Evolutionary conservation across 2,329 filamentous ascomycete genomes (phyloP), one percentile per base, ranked within the genome.

Genomic region (Fusarium siculi): DNA sequence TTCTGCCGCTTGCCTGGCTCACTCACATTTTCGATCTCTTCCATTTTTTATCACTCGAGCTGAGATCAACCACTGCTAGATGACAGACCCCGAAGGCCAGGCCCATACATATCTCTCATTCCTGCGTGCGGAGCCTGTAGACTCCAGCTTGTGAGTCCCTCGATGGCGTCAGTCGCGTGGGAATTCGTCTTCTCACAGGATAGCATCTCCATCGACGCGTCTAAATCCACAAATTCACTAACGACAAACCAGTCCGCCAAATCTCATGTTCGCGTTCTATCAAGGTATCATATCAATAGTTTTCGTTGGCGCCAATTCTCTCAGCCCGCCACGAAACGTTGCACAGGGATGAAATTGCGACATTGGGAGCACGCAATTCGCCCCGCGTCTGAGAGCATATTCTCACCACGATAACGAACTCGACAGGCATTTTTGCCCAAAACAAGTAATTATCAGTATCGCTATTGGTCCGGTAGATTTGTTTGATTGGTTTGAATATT

Each of bases 1-100:
- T 36, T 25, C 30, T 15, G 12, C n/a, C n/a, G 9, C 3, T 52
- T 15, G 9, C 9, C 4, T 0, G 15, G 15, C n/a, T 49, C 19
- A 15, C 44, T 36, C n/a, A 34, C 30, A 23, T 10, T 6, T 23
- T 25, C 12, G 9, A 6, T 23, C 12, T 19, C n/a, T 15, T 19
- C n/a, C 16, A 19, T 4, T 47, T 10, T 10, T 15, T 5, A 10
- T 5, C 10, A 9, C 4, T n/a, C 19, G 4, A 15, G 8, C 0
- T 15, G 4, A 50, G 7, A 50, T 50, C 21, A 34, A 34, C 5
- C 16, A 23, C 9, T 36, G 4, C 9, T 5, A 15, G 30, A 19
- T 2, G 16, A 23, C 16, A 19, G 1, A 0, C 1, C 0, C 30
- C 4, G 3, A 23, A 19, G 4, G 10, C 3, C 6, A 15, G 0